These are phyloP conservation scores for Mycena citricolor DNA, from an alignment of 1,284 basidiomycete genomes.

Conservation along the genomic window DNA sequence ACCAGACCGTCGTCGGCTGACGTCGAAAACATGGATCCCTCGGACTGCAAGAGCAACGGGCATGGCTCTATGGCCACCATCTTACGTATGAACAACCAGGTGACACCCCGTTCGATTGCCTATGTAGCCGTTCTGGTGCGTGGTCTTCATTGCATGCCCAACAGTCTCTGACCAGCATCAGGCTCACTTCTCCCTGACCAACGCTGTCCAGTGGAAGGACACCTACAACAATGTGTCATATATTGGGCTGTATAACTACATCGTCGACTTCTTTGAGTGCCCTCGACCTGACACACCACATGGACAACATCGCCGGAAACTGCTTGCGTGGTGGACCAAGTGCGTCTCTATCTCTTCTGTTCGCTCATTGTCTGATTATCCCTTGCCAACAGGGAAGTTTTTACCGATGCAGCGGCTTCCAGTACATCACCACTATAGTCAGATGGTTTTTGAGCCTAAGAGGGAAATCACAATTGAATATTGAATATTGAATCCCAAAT, in stretches of 20 bases:
- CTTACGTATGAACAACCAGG: slow-evolving; percentile 5
- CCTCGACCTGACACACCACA: not conserved
- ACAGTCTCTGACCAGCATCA: not conserved
- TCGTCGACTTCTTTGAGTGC: slow-evolving; percentile 18
- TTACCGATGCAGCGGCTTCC: no score
- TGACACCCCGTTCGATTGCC: slow-evolving; percentile 8
- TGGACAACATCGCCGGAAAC: not conserved
- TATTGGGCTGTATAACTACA: slow-evolving; percentile 13
- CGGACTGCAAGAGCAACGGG: no score
- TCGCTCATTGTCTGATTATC: no score
- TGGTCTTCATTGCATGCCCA: not conserved
- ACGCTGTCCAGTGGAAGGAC: not conserved
- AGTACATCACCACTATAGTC: no score
- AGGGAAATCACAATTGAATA: no score
- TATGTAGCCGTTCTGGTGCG: slow-evolving; percentile 11
- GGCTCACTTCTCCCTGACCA: slow-evolving; percentile 6
- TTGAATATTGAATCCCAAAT: no score
- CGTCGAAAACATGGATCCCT: slow-evolving; percentile 3
- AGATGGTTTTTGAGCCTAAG: no score
- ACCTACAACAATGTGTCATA: not conserved
- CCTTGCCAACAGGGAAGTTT: no score
- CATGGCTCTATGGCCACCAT: slow-evolving; percentile 3
- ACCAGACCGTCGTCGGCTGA: slow-evolving; percentile 5
- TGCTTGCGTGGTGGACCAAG: slow-evolving; percentile 16
- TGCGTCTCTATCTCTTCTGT: not conserved